Percentiles rank a stretch among this genome's conserved stretches.
phyloP scores from a whole-genome alignment of 1,139 yeast species.

The Meyerozyma carpophila region DNA sequence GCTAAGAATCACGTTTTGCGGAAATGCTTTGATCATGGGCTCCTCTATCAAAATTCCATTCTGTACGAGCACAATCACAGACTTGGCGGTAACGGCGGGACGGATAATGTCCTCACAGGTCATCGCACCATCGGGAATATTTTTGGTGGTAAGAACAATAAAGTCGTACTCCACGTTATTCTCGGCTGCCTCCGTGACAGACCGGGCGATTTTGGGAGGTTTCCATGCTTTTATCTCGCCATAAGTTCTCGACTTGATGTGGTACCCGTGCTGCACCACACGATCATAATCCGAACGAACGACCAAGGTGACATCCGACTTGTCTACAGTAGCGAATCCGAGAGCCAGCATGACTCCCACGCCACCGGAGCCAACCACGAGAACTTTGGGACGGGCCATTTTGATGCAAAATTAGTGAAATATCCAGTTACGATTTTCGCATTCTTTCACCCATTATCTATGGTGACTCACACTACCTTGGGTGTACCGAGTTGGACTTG shows the following conservation, averaged over 20 bases:
- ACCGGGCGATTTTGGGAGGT: slow-evolving; percentile 8
- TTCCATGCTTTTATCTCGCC: slow-evolving; percentile 9
- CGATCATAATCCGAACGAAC: slow-evolving; percentile 13
- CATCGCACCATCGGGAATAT: slow-evolving; percentile 18
- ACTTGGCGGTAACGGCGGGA: slow-evolving; percentile 10
- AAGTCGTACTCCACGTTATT: slow-evolving; percentile 10
- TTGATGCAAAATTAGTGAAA: neutral
- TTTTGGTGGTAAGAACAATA: slow-evolving; percentile 13
- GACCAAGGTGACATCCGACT: slow-evolving; percentile 11
- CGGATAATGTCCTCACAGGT: slow-evolving; percentile 13
- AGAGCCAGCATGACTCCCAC: slow-evolving; percentile 20
- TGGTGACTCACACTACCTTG: neutral
- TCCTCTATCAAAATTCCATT: slow-evolving; percentile 13
- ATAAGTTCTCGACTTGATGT: slow-evolving; percentile 9
- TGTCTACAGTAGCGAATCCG: slow-evolving; percentile 11
- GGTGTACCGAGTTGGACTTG: neutral
- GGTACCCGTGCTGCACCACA: slow-evolving; percentile 8
- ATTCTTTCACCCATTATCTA: neutral
- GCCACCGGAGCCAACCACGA: slow-evolving; percentile 40
- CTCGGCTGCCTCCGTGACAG: slow-evolving; percentile 9
- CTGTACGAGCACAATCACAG: slow-evolving; percentile 12
- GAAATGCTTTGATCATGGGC: slow-evolving; percentile 11
- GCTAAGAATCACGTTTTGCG: slow-evolving; percentile 16
- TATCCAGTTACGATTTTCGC: neutral
- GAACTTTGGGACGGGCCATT: slow-evolving; percentile 23